Evolutionary conservation across 2,329 filamentous ascomycete genomes (phyloP).

Genomic region (Paecilomyces variotii): DNA sequence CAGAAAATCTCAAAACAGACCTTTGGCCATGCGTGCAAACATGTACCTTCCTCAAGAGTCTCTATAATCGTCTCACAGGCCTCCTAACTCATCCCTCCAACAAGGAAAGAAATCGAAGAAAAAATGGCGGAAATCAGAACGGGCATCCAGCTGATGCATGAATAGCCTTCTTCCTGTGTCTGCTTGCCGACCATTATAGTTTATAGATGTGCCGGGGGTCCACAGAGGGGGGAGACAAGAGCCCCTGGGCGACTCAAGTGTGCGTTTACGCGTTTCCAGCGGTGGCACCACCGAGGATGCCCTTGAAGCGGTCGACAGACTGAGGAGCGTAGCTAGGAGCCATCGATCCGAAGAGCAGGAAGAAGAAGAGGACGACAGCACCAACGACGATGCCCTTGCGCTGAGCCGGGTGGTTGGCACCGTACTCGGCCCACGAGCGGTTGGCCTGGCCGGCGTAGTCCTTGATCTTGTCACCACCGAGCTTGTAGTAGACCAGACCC

Average conservation of each 20-base stretch:
- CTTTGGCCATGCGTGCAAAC: conserved; percentile 1
- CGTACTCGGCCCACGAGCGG: conserved; percentile 81
- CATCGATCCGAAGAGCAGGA: conserved; percentile 58
- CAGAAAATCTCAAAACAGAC: conserved; percentile 5
- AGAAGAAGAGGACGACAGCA: conserved; percentile 56
- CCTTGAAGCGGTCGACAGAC: conserved; percentile 25
- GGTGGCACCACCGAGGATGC: conserved; percentile 27
- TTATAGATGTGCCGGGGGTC: not conserved
- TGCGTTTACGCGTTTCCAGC: conserved; percentile 23
- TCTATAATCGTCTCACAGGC: not conserved
- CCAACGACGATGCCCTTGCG: conserved; percentile 70
- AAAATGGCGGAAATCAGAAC: not conserved
- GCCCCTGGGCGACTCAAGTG: not conserved
- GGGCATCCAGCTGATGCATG: not conserved
- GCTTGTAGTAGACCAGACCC: conserved; percentile 61
- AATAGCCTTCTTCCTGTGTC: not conserved
- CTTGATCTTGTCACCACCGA: conserved; percentile 70
- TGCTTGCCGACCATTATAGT: not conserved
- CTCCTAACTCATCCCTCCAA: not conserved
- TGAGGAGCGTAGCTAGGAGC: conserved; percentile 45
- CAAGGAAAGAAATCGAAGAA: not conserved
- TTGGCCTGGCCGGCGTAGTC: conserved; percentile 64
- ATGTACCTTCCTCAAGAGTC: not conserved
- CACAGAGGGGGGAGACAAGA: not conserved
- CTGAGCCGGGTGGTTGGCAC: conserved; percentile 64